Evolutionary conservation across 371 early-diverging fungal genomes (phyloP), one percentile per base, ranked within the genome.

Genomic region (Mucor plumbeus): DNA sequence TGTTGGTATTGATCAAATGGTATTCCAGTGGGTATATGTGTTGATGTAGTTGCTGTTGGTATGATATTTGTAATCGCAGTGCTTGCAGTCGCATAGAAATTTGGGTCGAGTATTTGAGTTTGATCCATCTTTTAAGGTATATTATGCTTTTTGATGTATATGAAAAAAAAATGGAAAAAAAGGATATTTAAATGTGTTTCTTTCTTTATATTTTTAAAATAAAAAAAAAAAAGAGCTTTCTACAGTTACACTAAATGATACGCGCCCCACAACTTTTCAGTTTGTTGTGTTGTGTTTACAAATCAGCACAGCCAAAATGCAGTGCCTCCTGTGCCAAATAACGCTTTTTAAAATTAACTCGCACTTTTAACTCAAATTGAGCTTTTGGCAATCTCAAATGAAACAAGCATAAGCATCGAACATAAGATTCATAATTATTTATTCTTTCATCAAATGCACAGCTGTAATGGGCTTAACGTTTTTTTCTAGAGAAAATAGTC

Each of bases 201-300:
- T 48, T 19, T 48, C 48, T 14, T 43, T 43, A n/a, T 14, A 15
- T n/a, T 43, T 15, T 44, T 53, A 21, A 53, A 13, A 53, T 10
- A 14, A 7, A 10, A 17, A 15, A 10, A 15, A 44, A 21, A 33
- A 1, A 33, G 10, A 7, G 47, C 48, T 21, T 19, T 21, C 15
- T 47, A 10, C 38, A 63, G 63, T 63, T 63, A 63, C 63, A 63
- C 64, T 40, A 39, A 17, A 63, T 63, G 64, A 63, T 63, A 56
- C 64, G 64, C 56, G 64, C 64, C 56, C 64, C 64, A 63, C 64
- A 55, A 36, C 35, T 41, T 31, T 41, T 31, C 26, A 7, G 26
- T 15, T 61, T 47, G 17, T 35, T 35, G n/a, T 15, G 26, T 19
- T 50, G 8, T 26, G 4, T 21, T 19, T 33, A 48, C 34, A 26